Percentiles rank a stretch among this genome's conserved stretches.
Conservation (phyloP, 129 eudicot genomes). For the Gnaphalium uliginosum region DNA sequence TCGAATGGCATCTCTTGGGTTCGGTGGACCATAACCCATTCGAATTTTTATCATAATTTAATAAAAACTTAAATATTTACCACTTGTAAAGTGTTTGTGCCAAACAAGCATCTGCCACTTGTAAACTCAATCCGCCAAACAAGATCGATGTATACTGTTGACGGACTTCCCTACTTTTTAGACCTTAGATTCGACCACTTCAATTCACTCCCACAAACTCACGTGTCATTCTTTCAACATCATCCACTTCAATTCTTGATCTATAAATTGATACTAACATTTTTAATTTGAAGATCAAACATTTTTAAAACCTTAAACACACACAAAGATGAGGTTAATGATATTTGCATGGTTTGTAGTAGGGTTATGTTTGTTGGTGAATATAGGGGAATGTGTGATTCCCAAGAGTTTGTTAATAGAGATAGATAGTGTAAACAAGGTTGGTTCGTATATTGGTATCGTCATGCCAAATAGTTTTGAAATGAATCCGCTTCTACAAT, state of each 20-base stretch:
- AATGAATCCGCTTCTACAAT: constrained; percentile 51
- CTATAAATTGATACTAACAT: constrained; percentile 10
- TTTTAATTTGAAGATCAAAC: constrained; percentile 13
- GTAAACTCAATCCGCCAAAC: constrained; percentile 15
- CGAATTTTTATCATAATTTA: too few species aligned
- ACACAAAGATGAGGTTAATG: constrained; percentile 22
- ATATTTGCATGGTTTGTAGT: constrained; percentile 33
- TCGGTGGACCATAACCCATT: too few species aligned
- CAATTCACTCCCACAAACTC: not conserved
- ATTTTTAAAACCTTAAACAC: constrained; percentile 1
- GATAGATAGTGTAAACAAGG: constrained; percentile 36
- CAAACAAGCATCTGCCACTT: not conserved
- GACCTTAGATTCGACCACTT: not conserved
- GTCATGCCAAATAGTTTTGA: constrained; percentile 53
- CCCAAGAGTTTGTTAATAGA: constrained; percentile 28
- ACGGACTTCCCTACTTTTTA: constrained; percentile 16
- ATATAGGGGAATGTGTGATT: constrained; percentile 31
- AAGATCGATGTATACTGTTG: constrained; percentile 3
- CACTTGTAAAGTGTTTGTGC: too few species aligned
- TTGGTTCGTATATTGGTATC: constrained; percentile 52
- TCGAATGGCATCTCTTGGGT: too few species aligned
- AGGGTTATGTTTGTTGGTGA: constrained; percentile 30
- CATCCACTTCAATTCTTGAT: constrained; percentile 8
- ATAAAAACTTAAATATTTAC: too few species aligned
- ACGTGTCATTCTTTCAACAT: constrained; percentile 21